Evolutionary conservation across 2,329 filamentous ascomycete species (phyloP), one percentile per base, ranked within the genome.

Genomic region (Pestalotiopsis sp.): DNA sequence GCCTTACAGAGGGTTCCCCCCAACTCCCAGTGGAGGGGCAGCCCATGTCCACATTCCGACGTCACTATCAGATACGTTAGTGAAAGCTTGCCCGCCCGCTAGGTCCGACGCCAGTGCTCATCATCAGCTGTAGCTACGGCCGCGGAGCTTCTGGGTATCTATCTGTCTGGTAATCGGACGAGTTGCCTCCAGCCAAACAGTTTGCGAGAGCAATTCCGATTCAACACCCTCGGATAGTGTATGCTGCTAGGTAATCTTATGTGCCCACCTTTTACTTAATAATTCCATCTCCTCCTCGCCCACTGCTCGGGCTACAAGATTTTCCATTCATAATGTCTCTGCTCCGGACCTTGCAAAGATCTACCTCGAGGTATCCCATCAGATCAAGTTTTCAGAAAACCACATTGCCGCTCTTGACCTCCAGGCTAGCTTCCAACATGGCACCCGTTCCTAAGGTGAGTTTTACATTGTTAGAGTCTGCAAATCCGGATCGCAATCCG

Each of bases 361-460:
- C 71, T 31, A 69, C 72, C 17, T 71, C 75, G 27, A 71, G 74
- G 57, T 58, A 75, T 60, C 64, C 72, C 39, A 62, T 76, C n/a
- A 61, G 38, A 59, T 74, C 69, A 65, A 77, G 76, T 17, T 78
- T 78, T 39, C 76, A 76, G 69, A 76, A 72, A 71, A 71, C 67
- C 7, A 77, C 62, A 60, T 72, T 79, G 3, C 77, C 77, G n/a
- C 65, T 75, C 60, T 63, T 79, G 67, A 68, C 68, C 65, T 69
- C 74, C 17, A 74, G 76, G 68, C 70, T 74, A 70, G 74, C 75
- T 55, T 78, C 76, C 55, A 78, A 73, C 55, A 77, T 73, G 69
- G 62, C 73, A 39, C 72, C 76, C n/a, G 63, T 68, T 11, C 69
- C 70, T 14, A 63, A 67, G 62, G 70, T 71, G 41, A 63, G 70